Evolutionary conservation across 306 rosid genomes (phyloP).

Genomic region (Crataegus laevigata): DNA sequence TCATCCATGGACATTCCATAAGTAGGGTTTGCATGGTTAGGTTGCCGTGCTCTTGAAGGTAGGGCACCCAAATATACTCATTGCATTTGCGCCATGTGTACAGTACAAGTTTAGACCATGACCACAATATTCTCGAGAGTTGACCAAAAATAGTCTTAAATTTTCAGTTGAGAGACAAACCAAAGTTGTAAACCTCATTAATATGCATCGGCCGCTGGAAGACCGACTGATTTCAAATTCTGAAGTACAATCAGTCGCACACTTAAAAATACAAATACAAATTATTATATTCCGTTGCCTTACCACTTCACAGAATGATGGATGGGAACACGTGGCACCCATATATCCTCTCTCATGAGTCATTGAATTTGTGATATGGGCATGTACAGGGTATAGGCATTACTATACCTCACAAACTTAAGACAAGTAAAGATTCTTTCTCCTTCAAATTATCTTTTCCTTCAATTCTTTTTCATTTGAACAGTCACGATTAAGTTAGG

Average conservation of each 20-base stretch:
- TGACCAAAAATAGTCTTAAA: conserved; percentile 20
- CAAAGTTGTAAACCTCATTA: conserved; percentile 23
- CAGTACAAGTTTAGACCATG: conserved; percentile 6
- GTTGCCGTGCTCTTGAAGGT: conserved; percentile 5
- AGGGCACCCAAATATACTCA: conserved; percentile 5
- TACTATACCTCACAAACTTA: no score
- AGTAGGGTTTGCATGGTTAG: background rate
- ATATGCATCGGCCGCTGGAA: background rate
- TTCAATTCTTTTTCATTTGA: no score
- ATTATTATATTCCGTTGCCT: background rate
- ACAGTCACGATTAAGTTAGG: no score
- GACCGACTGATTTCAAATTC: background rate
- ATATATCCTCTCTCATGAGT: no score
- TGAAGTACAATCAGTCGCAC: conserved; percentile 6
- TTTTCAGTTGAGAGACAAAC: conserved; percentile 5
- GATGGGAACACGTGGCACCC: no score
- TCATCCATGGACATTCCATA: background rate
- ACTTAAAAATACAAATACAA: background rate
- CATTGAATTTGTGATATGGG: no score
- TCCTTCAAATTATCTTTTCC: no score
- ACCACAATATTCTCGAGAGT: conserved; percentile 27
- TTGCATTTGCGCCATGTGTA: conserved; percentile 9
- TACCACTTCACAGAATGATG: no score
- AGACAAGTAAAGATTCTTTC: no score
- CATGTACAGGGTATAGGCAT: no score